Evolutionary conservation across 768 basidiomycete species (phyloP).

Genomic region (Mycena crocata): DNA sequence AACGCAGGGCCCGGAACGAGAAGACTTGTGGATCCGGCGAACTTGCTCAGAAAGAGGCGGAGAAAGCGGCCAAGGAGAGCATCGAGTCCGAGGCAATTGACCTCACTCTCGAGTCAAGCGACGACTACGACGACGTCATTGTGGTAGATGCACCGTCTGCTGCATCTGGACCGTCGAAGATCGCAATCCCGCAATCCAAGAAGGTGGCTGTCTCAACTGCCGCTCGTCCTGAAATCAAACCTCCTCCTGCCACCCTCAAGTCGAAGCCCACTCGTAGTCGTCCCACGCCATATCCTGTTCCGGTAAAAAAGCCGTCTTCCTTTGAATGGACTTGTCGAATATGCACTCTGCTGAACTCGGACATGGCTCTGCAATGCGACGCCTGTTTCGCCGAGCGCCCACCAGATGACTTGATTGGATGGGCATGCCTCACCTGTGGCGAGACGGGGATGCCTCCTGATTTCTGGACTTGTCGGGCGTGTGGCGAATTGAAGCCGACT

Average conservation of each 20-base stretch:
- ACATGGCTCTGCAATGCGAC: constrained; percentile 63
- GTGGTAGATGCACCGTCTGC: constrained; percentile 42
- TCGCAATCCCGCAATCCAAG: constrained; percentile 27
- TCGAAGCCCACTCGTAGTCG: constrained; percentile 4
- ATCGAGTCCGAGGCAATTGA: constrained; percentile 70
- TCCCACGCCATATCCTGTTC: constrained; percentile 19
- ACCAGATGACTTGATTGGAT: constrained; percentile 37
- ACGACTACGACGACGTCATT: constrained; percentile 49
- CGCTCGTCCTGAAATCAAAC: constrained; percentile 11
- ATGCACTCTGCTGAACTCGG: constrained; percentile 78
- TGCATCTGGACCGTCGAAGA: constrained; percentile 39
- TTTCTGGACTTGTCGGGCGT: constrained; percentile 81
- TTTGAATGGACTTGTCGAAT: constrained; percentile 62
- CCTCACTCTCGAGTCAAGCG: constrained; percentile 56
- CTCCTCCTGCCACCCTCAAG: background rate
- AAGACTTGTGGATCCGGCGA: constrained; percentile 77
- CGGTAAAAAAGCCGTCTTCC: constrained; percentile 10
- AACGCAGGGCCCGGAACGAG: constrained; percentile 79
- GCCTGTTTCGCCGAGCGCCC: constrained; percentile 64
- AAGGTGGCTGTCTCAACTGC: constrained; percentile 19
- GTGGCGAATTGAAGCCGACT: constrained; percentile 70
- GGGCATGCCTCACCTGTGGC: constrained; percentile 76
- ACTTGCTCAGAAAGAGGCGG: constrained; percentile 68
- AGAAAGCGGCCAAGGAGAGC: constrained; percentile 77
- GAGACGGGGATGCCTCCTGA: constrained; percentile 70